Conservation (phyloP, 805 yeast species). For the Diddensiella caesifluorescens region DNA sequence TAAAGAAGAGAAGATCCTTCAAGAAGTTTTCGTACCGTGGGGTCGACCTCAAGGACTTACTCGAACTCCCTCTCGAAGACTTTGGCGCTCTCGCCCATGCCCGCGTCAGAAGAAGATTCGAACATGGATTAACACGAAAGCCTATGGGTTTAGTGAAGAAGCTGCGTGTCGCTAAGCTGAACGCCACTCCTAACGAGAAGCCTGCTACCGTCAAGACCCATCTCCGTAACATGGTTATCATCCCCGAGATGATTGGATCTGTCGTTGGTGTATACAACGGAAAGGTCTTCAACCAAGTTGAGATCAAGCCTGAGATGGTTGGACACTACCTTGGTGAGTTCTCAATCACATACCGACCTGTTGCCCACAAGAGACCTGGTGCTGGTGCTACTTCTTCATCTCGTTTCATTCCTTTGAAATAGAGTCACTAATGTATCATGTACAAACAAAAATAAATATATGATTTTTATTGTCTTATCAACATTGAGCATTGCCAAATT, state of each 20-base stretch:
- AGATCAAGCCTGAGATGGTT: constrained; percentile 98
- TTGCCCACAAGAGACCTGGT: constrained; percentile 99
- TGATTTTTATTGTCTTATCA: neutral
- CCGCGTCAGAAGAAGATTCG: constrained; percentile 99
- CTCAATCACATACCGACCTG: constrained; percentile 99
- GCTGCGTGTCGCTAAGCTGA: constrained; percentile 94
- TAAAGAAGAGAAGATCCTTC: constrained; percentile 88
- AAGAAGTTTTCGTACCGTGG: constrained; percentile 98
- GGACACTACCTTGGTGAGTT: constrained; percentile 99
- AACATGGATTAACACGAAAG: constrained; percentile 93
- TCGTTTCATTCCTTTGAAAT: constrained; percentile 71
- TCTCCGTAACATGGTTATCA: constrained; percentile 97
- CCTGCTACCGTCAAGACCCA: constrained; percentile 98
- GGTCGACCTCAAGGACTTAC: constrained; percentile 90
- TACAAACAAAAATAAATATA: neutral
- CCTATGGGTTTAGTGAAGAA: constrained; percentile 95
- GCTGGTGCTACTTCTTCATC: constrained; percentile 53
- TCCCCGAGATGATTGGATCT: constrained; percentile 99
- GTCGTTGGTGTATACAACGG: constrained; percentile 99
- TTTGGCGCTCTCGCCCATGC: constrained; percentile 95
- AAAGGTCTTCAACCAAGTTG: constrained; percentile 98
- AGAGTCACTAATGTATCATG: constrained; percentile 27
- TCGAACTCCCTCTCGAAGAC: constrained; percentile 93
- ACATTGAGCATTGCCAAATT: too few relatives aligned
- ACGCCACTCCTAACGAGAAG: constrained; percentile 76